phyloP scores from a whole-genome alignment of 2,329 filamentous ascomycete species.

The Colletotrichum trifolii region DNA sequence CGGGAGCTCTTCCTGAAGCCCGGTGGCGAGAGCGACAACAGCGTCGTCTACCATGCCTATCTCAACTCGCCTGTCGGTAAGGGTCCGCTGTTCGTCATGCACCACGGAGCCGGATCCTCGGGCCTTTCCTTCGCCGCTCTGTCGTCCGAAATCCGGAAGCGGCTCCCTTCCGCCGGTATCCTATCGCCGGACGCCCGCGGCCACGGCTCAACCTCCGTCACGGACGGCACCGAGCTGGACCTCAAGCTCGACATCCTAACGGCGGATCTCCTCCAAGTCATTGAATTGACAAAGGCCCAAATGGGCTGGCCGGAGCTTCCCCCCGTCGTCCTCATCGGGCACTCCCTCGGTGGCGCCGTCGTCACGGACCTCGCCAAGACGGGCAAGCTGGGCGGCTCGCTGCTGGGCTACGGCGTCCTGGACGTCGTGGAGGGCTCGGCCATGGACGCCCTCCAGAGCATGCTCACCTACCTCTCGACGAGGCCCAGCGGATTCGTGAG shows the following conservation, averaged over 20 bases:
- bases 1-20: constrained; percentile 82
- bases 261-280: constrained; percentile 76
- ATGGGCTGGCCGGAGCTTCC: constrained; percentile 83
- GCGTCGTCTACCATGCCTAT: constrained; percentile 84
- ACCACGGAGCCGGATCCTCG: constrained; percentile 94
- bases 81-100: constrained; percentile 89
- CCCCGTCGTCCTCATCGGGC: constrained; percentile 84
- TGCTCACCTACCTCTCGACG: constrained; percentile 90
- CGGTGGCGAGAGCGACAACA: constrained; percentile 36
- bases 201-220: constrained; percentile 78
- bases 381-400: constrained; percentile 70
- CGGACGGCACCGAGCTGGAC: constrained; percentile 60
- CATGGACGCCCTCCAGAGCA: constrained; percentile 92
- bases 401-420: constrained; percentile 89
- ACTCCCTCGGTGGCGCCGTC: constrained; percentile 92
- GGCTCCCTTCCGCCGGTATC: constrained; percentile 83
- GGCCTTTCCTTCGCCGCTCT: constrained; percentile 87
- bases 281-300: constrained; percentile 72
- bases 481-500: constrained; percentile 83
- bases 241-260: constrained; percentile 79
- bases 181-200: constrained; percentile 87
- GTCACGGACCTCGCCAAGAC: constrained; percentile 83
- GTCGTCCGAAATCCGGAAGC: constrained; percentile 79
- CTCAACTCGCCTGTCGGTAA: constrained; percentile 81
- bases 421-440: constrained; percentile 97